These are phyloP conservation scores for Pseudocercospora eumusae DNA, from an alignment of 2,329 filamentous ascomycete genomes.

Conservation along the genomic window DNA sequence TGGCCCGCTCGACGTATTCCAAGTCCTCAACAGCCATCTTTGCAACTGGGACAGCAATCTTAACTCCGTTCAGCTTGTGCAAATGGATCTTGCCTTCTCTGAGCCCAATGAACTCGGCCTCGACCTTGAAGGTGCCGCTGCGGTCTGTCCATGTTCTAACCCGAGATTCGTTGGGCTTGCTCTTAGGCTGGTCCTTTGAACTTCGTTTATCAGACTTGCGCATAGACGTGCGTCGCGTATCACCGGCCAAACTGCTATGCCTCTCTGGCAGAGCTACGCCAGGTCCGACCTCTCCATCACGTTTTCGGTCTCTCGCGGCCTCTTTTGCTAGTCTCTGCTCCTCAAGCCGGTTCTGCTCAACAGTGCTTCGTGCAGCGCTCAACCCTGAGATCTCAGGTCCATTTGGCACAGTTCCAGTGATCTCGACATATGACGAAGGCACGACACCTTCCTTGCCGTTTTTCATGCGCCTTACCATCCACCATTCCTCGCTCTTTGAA, in stretches of 20 bases:
- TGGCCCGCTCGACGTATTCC: conserved; percentile 86
- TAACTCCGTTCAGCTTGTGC: conserved; percentile 96
- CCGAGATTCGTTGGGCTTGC: conserved; percentile 80
- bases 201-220: conserved; percentile 50
- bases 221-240: conserved; percentile 28
- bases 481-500: conserved; percentile 94
- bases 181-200: conserved; percentile 54
- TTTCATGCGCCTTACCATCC: conserved; percentile 87
- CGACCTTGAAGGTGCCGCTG: conserved; percentile 93
- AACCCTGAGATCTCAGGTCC: conserved; percentile 55
- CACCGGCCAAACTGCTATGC: conserved; percentile 70
- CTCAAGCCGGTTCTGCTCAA: conserved; percentile 76
- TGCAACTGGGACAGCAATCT: conserved; percentile 90
- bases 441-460: conserved; percentile 95
- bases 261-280: conserved; percentile 58
- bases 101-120: conserved; percentile 91
- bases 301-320: conserved; percentile 64
- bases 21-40: conserved; percentile 97
- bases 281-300: conserved; percentile 65
- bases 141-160: conserved; percentile 93
- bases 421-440: conserved; percentile 92
- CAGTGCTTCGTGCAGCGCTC: conserved; percentile 64
- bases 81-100: conserved; percentile 96
- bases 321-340: conserved; percentile 83
- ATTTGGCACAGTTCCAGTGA: conserved; percentile 67